A percentile compares a stretch with the other conserved stretches of the same genome.
phyloP scores from a whole-genome alignment of 257 asterid species.

The Solanum bulbocastanum region DNA sequence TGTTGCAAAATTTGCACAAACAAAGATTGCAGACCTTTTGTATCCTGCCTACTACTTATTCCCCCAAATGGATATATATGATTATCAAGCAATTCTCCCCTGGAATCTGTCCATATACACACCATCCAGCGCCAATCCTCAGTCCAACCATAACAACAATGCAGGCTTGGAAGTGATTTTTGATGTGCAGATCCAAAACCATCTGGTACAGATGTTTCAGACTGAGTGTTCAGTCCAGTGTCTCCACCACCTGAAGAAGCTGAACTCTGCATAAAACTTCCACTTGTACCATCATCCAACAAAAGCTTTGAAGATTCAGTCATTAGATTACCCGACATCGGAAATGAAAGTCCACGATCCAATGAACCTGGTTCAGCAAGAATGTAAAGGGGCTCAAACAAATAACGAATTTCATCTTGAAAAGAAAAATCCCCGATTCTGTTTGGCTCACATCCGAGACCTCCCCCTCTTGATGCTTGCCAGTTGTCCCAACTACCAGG shows the following conservation, averaged over 20 bases:
- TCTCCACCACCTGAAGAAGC: slow-evolving; percentile 68
- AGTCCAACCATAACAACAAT: slow-evolving; percentile 99
- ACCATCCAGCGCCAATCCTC: slow-evolving; percentile 99
- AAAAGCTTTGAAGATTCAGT: slow-evolving; percentile 56
- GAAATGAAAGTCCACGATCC: slow-evolving; percentile 69
- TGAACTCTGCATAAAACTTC: slow-evolving; percentile 58
- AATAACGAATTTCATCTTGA: slow-evolving; percentile 65
- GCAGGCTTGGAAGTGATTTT: slow-evolving; percentile 75
- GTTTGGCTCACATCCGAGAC: slow-evolving; percentile 58
- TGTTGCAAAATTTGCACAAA: slow-evolving; percentile 90
- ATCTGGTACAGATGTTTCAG: slow-evolving; percentile 60
- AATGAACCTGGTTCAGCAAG: slow-evolving; percentile 93
- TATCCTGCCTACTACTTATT: slow-evolving; percentile 94
- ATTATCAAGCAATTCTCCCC: slow-evolving; percentile 95
- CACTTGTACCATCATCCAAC: slow-evolving; percentile 72
- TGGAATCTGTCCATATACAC: slow-evolving; percentile 94
- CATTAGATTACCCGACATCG: slow-evolving; percentile 43
- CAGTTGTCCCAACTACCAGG: slow-evolving; percentile 89
- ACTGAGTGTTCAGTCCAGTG: slow-evolving; percentile 53
- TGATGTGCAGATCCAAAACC: slow-evolving; percentile 61
- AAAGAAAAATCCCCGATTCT: slow-evolving; percentile 56
- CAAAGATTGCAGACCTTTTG: slow-evolving; percentile 95
- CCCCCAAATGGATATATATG: slow-evolving; percentile 95
- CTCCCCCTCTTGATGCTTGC: slow-evolving; percentile 78
- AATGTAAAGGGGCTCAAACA: slow-evolving; percentile 93